Conservation (phyloP, 2,329 filamentous ascomycete genomes). For the Paraconiothyrium brasiliense region DNA sequence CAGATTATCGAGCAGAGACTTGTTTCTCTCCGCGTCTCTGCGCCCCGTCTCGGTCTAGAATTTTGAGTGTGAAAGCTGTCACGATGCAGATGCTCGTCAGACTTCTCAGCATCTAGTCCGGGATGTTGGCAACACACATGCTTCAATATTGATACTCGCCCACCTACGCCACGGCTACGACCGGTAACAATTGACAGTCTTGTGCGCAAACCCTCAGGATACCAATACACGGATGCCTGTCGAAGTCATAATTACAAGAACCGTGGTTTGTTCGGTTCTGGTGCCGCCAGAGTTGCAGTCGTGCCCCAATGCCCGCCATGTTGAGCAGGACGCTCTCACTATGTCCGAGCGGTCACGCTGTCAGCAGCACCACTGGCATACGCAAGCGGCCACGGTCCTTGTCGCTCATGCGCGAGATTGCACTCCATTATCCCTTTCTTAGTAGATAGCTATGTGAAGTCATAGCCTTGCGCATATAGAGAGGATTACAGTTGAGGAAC, state of each 20-base stretch:
- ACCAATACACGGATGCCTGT: constrained; percentile 5
- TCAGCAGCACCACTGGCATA: background rate
- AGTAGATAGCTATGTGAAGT: constrained; percentile 24
- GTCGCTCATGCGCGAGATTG: background rate
- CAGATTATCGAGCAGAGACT: constrained; percentile 4
- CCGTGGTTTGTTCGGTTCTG: background rate
- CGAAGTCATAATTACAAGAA: background rate
- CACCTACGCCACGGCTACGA: background rate
- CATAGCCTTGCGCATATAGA: constrained; percentile 8
- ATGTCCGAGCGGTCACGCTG: background rate
- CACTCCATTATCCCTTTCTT: constrained; percentile 6
- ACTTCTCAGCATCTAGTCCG: background rate
- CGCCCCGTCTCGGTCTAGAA: constrained; percentile 1
- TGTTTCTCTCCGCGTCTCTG: background rate
- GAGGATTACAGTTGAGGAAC: constrained; percentile 5
- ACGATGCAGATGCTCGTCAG: background rate
- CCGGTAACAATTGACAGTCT: background rate
- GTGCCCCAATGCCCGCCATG: background rate
- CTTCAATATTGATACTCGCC: constrained; percentile 14
- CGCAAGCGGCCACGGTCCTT: background rate
- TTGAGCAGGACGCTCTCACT: constrained; percentile 20
- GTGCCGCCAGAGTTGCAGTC: background rate
- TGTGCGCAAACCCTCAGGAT: constrained; percentile 5
- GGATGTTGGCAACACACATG: constrained; percentile 6
- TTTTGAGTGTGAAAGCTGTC: constrained; percentile 4